These are phyloP conservation scores for Suhomyces sp. DNA, from an alignment of 805 yeast genomes.

Conservation along the genomic window DNA sequence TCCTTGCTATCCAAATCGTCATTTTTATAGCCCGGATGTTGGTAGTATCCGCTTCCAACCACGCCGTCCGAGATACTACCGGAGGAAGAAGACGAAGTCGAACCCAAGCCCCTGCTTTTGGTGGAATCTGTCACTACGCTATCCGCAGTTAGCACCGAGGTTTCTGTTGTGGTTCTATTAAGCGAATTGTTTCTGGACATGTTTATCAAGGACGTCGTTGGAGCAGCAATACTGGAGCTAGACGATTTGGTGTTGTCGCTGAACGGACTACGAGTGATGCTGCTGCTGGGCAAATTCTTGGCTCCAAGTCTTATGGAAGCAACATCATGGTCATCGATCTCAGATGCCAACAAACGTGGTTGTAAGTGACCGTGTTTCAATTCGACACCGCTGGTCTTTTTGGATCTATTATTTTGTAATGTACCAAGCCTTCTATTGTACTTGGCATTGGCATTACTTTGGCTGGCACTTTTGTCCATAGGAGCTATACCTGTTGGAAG, in stretches of 20 bases:
- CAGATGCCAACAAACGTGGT: constrained; percentile 70
- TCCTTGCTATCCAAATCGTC: constrained; percentile 7
- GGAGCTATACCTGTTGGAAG: constrained; percentile 57
- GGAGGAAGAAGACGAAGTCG: constrained; percentile 24
- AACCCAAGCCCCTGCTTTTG: constrained; percentile 16
- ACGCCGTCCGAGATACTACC: constrained; percentile 29
- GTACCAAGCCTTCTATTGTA: constrained; percentile 25
- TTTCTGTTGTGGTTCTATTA: constrained; percentile 30
- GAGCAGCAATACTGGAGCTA: constrained; percentile 13
- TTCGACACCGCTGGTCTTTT: constrained; percentile 47
- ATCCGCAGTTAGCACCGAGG: constrained; percentile 17
- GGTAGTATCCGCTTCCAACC: constrained; percentile 33
- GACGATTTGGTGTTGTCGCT: constrained; percentile 10
- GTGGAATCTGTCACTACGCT: constrained; percentile 18
- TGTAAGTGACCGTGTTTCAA: constrained; percentile 61
- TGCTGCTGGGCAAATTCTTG: constrained; percentile 4
- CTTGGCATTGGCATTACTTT: constrained; percentile 15
- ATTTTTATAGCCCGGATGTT: constrained; percentile 38
- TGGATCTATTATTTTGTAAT: constrained; percentile 11
- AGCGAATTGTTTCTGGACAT: constrained; percentile 29
- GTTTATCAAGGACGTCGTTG: constrained; percentile 8
- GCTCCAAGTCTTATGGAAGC: constrained; percentile 7
- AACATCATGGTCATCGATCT: constrained; percentile 62
- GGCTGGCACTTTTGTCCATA: constrained; percentile 21
- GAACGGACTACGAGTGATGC: background rate